Evolutionary conservation across 768 basidiomycete genomes (phyloP), one percentile per base, ranked within the genome.

Genomic region (Pleurotus tuber-regium): DNA sequence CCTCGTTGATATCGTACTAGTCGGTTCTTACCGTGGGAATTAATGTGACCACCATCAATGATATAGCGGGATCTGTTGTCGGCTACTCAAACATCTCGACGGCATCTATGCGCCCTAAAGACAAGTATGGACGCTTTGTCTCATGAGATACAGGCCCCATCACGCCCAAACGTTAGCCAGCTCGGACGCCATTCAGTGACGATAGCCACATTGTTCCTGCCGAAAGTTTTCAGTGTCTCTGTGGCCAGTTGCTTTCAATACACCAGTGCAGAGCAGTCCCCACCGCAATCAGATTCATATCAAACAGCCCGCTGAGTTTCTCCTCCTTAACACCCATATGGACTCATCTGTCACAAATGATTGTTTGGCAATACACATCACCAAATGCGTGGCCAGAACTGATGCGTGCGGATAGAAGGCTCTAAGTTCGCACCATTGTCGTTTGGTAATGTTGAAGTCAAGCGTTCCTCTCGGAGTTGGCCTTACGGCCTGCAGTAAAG

Each of bases 381-480:
- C 14, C 16, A 24, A 31, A 46, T 21, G 43, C 43, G 21, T 40
- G 38, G 16, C 8, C 41, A 8, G 41, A 18, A 48, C 30, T 48
- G 46, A 48, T 48, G 46, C 16, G 25, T 44, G 43, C 43, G 21
- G 19, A 29, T 23, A 25, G 25, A 25, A 44, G 25, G 43, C 43
- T 24, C 24, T 25, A 25, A 26, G 23, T 48, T 48, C 46, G 31
- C 46, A 48, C 46, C 46, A 14, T 48, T 48, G 31, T 48, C 46
- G 31, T 48, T 19, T 31, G 10, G 30, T 38, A 19, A 38, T 38
- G 21, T 38, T 38, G 31, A 48, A 48, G 46, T 48, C 35, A n/a
- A 48, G 46, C 46, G 46, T 21, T 31, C 21, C 35, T 48, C 30
- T 48, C 46, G 46, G 46, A 48, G 31, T 42, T n/a, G 16, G 40